Conservation (phyloP, 345 rosid species). For the Euphorbia lathyris region DNA sequence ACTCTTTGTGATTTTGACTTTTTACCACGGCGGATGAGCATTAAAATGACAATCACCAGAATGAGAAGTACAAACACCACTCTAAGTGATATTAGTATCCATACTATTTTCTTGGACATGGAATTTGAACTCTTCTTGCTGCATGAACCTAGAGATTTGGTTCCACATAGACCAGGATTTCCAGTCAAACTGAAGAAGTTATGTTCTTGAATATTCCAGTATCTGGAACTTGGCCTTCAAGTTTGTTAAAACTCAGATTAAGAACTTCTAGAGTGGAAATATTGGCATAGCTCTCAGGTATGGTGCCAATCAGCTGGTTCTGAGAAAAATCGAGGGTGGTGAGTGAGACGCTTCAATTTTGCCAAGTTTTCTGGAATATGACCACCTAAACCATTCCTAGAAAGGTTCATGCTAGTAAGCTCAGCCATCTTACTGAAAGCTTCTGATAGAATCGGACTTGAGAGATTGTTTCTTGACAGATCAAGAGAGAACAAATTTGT, state of each 20-base stretch:
- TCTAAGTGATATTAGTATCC: slow-evolving; percentile 46
- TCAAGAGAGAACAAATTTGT: slow-evolving; percentile 64
- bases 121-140: slow-evolving; percentile 33
- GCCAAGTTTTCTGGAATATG: slow-evolving; percentile 47
- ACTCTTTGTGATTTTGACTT: slow-evolving; percentile 24
- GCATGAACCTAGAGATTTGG: slow-evolving; percentile 43
- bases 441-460: slow-evolving; percentile 47
- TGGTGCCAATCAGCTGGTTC: slow-evolving; percentile 55
- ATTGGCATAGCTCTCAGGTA: slow-evolving; percentile 57
- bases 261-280: slow-evolving; percentile 54
- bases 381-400: slow-evolving; percentile 58
- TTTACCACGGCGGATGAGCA: slow-evolving; percentile 25
- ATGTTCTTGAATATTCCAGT: slow-evolving; percentile 58
- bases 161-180: slow-evolving; percentile 70
- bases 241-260: slow-evolving; percentile 64
- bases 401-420: slow-evolving; percentile 58
- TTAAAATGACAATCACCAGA: slow-evolving; percentile 27
- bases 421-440: slow-evolving; percentile 38
- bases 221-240: slow-evolving; percentile 72
- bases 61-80: slow-evolving; percentile 35
- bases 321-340: slow-evolving; percentile 60
- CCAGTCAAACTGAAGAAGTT: slow-evolving; percentile 42
- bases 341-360: slow-evolving; percentile 45
- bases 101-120: slow-evolving; percentile 39
- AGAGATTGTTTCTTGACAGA: slow-evolving; percentile 62